A percentile compares a stretch with the other conserved stretches of the same genome.
Conservation (phyloP, 805 yeast genomes). For the Hanseniaspora meyeri region DNA sequence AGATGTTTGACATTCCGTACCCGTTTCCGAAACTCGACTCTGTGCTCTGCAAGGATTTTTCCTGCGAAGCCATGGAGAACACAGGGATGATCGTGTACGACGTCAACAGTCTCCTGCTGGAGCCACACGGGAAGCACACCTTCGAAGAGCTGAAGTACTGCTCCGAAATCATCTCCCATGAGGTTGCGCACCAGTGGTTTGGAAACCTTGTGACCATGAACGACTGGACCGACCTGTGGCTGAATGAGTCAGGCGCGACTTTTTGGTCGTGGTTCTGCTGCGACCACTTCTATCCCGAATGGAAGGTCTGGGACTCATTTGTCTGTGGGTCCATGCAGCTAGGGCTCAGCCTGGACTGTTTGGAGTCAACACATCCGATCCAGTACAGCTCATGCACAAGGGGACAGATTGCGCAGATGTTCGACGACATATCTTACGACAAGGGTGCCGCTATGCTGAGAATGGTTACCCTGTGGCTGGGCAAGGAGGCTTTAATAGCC, state of each 20-base stretch:
- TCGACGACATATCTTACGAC: slow-evolving; percentile 71
- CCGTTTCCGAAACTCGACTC: slow-evolving; percentile 71
- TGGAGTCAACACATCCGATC: slow-evolving; percentile 75
- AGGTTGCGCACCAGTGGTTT: slow-evolving; percentile 85
- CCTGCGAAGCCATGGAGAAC: slow-evolving; percentile 85
- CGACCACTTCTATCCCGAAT: slow-evolving; percentile 62
- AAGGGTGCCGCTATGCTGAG: slow-evolving; percentile 74
- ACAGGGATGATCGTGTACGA: slow-evolving; percentile 72
- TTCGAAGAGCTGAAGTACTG: slow-evolving; percentile 56
- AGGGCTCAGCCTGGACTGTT: slow-evolving; percentile 62
- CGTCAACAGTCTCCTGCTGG: slow-evolving; percentile 59
- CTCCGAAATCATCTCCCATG: slow-evolving; percentile 78
- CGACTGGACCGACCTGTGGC: slow-evolving; percentile 85
- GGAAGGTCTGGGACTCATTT: slow-evolving; percentile 79
- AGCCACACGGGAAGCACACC: slow-evolving; percentile 50
- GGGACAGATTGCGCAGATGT: slow-evolving; percentile 69
- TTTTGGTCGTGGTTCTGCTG: slow-evolving; percentile 85
- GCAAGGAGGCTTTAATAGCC: slow-evolving; percentile 60
- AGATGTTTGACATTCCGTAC: slow-evolving; percentile 60
- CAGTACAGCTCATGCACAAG: slow-evolving; percentile 71
- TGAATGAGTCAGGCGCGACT: slow-evolving; percentile 80
- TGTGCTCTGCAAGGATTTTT: slow-evolving; percentile 71
- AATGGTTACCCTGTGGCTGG: slow-evolving; percentile 69
- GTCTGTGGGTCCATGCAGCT: slow-evolving; percentile 67
- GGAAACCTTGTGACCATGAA: slow-evolving; percentile 85